Evolutionary conservation across 352 stramenopile species (phyloP), one percentile per base, ranked within the genome.

Genomic region (Phytophthora pluvialis): DNA sequence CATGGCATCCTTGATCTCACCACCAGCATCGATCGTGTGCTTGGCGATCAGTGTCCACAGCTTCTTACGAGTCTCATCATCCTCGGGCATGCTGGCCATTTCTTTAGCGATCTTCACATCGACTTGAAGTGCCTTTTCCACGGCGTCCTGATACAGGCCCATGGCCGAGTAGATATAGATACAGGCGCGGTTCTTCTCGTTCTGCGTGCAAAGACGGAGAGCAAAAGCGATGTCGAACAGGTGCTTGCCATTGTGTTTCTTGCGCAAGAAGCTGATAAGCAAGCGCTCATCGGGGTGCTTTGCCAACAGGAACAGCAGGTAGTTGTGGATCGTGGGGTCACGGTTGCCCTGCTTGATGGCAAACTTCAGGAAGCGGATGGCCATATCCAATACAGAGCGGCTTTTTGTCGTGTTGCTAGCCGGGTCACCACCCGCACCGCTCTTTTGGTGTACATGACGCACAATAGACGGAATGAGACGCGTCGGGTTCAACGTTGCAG

Each of bases 111-210:
- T 96, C 63, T 97, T 92, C n/a, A 97, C 83, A 68, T 95, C 89
- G 15, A 94, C 88, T 71, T 96, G 88, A 11, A 97, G 73, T 2
- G 89, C 89, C 48, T 97, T 95, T 57, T 96, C 89, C 4, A 98
- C 93, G 1, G 93, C 93, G 44, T 98, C 93, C 45, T 97, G 89
- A 67, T 91, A 98, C 21, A 98, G 58, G 0, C 88, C 89, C 89
- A 98, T 97, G 15, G 89, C 88, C 12, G 90, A 96, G 72, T 98
- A 98, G 44, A 98, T 97, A 74, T 97, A 96, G 43, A 98, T 97
- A 70, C 90, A 97, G 18, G 93, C 92, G 48, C 87, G 89, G 53
- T 95, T 96, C 73, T 97, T 95, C 48, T 96, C 88, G 50, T 97
- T 91, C 60, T 98, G 88, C 10, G 86, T 97, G 67, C 93, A 98